Conservation (phyloP, 805 yeast species). For the Cyberlindnera nakhonratchasimensis region DNA sequence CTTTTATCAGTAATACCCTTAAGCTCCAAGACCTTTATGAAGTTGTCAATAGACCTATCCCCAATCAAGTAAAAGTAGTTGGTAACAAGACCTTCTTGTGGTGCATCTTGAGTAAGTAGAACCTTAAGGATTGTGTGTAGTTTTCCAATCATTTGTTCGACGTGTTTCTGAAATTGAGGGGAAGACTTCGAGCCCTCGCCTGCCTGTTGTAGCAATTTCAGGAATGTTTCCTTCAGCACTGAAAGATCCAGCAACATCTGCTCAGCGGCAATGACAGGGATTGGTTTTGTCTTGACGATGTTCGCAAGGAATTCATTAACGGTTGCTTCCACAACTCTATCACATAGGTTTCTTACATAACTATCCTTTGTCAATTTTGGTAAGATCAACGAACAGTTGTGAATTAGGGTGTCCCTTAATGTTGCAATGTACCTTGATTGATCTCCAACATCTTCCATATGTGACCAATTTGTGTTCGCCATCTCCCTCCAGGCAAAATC, state of each 20-base stretch:
- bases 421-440: conserved; percentile 69
- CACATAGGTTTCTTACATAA: conserved; percentile 70
- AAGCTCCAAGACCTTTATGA: conserved; percentile 58
- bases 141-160: conserved; percentile 37
- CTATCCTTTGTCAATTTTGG: conserved; percentile 64
- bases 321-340: conserved; percentile 66
- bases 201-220: conserved; percentile 22
- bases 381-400: conserved; percentile 45
- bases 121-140: conserved; percentile 68
- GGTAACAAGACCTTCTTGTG: conserved; percentile 59
- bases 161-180: conserved; percentile 38
- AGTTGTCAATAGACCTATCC: conserved; percentile 60
- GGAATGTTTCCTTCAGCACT: conserved; percentile 53
- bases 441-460: conserved; percentile 60
- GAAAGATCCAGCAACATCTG: conserved; percentile 76
- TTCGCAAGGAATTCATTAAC: conserved; percentile 52
- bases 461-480: conserved; percentile 70
- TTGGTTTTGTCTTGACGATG: conserved; percentile 61
- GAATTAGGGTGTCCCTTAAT: conserved; percentile 44
- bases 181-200: conserved; percentile 21
- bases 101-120: conserved; percentile 59
- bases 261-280: conserved; percentile 69
- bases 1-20: conserved; percentile 45
- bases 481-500: conserved; percentile 82
- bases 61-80: conserved; percentile 64